Conservation (phyloP, 768 basidiomycete genomes). For the Termitomyces sp. region DNA sequence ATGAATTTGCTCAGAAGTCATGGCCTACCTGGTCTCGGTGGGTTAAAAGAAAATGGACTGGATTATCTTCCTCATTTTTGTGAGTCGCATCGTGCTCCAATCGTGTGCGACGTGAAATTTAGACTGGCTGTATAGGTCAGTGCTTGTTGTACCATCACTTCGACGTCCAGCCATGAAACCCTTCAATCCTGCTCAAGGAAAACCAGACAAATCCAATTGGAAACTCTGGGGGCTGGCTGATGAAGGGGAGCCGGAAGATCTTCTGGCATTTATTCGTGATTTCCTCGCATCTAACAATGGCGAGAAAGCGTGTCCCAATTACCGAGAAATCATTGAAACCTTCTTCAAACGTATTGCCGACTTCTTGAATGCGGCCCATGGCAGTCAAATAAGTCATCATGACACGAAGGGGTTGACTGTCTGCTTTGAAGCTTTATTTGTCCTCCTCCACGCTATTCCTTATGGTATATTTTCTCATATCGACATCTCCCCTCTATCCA, state of each 20-base stretch:
- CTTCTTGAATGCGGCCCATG: not conserved
- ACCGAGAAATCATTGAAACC: not conserved
- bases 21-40: too few species aligned
- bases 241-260: not conserved
- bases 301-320: not conserved
- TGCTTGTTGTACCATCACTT: too few species aligned
- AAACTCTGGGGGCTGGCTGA: not conserved
- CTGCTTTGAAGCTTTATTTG: slow-evolving; percentile 1
- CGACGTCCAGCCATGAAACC: not conserved
- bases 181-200: not conserved
- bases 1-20: too few species aligned
- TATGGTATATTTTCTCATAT: too few species aligned
- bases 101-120: too few species aligned
- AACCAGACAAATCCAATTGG: not conserved
- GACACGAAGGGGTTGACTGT: not conserved
- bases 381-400: not conserved
- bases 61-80: too few species aligned
- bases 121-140: too few species aligned
- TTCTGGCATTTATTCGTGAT: not conserved
- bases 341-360: not conserved
- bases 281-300: not conserved
- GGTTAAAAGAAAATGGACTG: too few species aligned
- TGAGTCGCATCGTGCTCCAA: too few species aligned
- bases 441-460: too few species aligned
- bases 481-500: too few species aligned